phyloP scores from a whole-genome alignment of 164 flowering plant genomes.

The Taxillus chinensis region DNA sequence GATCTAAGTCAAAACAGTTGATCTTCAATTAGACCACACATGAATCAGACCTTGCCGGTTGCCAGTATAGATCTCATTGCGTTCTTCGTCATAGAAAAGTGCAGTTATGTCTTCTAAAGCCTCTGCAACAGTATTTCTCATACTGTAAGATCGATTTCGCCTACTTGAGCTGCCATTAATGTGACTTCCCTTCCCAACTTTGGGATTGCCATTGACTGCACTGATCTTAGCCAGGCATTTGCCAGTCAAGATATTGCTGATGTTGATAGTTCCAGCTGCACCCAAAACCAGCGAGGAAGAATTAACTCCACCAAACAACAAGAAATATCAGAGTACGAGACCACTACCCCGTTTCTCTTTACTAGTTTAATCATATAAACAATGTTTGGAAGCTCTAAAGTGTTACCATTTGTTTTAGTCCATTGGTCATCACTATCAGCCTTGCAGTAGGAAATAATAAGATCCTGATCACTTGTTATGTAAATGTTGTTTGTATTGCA shows the following conservation, averaged over 20 bases:
- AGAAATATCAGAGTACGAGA: too few relatives aligned
- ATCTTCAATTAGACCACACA: constrained; percentile 81
- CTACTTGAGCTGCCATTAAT: constrained; percentile 24
- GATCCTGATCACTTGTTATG: constrained; percentile 98
- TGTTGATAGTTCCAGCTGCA: constrained; percentile 88
- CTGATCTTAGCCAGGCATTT: constrained; percentile 85
- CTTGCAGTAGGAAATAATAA: constrained; percentile 94
- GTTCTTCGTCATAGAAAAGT: constrained; percentile 92
- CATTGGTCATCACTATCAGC: constrained; percentile 74
- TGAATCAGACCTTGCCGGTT: constrained; percentile 79
- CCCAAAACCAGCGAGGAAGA: background rate
- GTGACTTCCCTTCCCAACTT: constrained; percentile 17
- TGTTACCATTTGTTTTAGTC: constrained; percentile 69
- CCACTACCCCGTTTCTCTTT: too few relatives aligned
- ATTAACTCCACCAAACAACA: background rate
- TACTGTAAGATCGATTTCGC: constrained; percentile 21
- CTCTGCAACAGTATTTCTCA: constrained; percentile 60
- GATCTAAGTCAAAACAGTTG: too few relatives aligned
- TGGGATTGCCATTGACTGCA: constrained; percentile 34
- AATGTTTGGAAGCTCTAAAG: too few relatives aligned
- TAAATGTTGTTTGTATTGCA: constrained; percentile 99
- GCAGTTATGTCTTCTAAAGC: constrained; percentile 96
- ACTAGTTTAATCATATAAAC: too few relatives aligned
- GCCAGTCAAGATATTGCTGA: constrained; percentile 90
- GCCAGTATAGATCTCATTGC: constrained; percentile 90